Evolutionary conservation across 1,284 basidiomycete species (phyloP), one percentile per base, ranked within the genome.

Genomic region (Lignosus rhinocerotis): DNA sequence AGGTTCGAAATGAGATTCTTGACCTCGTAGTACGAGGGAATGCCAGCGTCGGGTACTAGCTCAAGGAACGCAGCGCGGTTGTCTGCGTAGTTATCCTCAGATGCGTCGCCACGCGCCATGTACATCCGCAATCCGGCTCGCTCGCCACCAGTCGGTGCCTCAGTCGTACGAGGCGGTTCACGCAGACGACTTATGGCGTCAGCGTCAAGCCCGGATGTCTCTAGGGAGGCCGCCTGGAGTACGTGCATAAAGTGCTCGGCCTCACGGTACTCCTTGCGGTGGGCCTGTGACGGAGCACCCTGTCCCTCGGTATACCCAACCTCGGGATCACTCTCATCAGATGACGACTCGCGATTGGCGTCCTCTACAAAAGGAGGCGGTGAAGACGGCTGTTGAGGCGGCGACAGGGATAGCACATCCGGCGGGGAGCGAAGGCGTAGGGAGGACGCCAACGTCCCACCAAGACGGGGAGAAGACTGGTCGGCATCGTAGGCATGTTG

Each of bases 1-100:
- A 72, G 46, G 10, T 69, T 51, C 3, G 58, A 42, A 14, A 73
- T 49, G 12, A 44, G 21, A 0, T 45, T 36, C 25, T 59, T 50
- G 39, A 59, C 33, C 12, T 52, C 25, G 32, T 59, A 21, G 43
- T 51, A 53, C 0, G 45, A 44, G 0, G 51, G 52, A 12, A 58
- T 42, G 6, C 19, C 8, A 21, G 44, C 34, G 10, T 41, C 34
- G 3, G 49, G 53, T n/a, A 39, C 17, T 1, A 51, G 36, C 44
- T 52, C 49, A 14, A 42, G 36, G 44, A 56, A 52, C 0, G 49
- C 55, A 0, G 16, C 43, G 9, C 50, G 49, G 9, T 51, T 41
- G 30, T 56, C 55, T 0, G 49, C 25, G 38, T 41, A 56, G 36
- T 51, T 56, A 25, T 41, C 49, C 38, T 56, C 55, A 2, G 55